Conservation (phyloP, 2,329 filamentous ascomycete genomes). For the Sodiomyces alkalinus region DNA sequence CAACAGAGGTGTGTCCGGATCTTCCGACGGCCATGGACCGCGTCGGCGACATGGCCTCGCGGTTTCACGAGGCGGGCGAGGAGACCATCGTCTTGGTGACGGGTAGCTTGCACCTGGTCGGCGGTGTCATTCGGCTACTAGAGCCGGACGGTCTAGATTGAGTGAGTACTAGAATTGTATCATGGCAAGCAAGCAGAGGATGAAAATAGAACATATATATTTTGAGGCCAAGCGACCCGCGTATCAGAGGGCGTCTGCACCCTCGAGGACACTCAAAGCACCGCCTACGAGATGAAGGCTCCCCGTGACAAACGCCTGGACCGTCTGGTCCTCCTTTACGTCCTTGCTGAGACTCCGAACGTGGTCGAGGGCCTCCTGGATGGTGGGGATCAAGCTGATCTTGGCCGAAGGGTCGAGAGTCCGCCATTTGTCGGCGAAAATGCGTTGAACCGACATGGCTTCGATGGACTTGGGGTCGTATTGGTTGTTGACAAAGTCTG, state of each 20-base stretch:
- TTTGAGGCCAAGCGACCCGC: background rate
- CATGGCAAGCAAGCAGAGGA: background rate
- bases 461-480: slow-evolving; percentile 34
- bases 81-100: slow-evolving; percentile 56
- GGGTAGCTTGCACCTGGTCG: slow-evolving; percentile 73
- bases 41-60: background rate
- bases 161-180: background rate
- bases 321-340: slow-evolving; percentile 16
- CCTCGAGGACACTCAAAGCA: slow-evolving; percentile 32
- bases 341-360: slow-evolving; percentile 21
- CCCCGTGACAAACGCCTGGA: slow-evolving; percentile 39
- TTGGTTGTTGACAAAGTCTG: slow-evolving; percentile 41
- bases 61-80: slow-evolving; percentile 11
- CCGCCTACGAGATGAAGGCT: slow-evolving; percentile 49
- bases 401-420: slow-evolving; percentile 28
- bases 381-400: slow-evolving; percentile 31
- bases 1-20: background rate
- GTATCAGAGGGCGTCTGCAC: slow-evolving; percentile 22
- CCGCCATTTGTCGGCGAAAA: slow-evolving; percentile 36
- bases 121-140: slow-evolving; percentile 59
- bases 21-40: background rate
- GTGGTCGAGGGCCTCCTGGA: slow-evolving; percentile 38
- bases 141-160: slow-evolving; percentile 28
- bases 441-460: slow-evolving; percentile 35
- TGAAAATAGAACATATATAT: background rate